Base-by-base conservation (phyloP, 2,329 filamentous ascomycete species). In the Talaromyces funiculosus region DNA sequence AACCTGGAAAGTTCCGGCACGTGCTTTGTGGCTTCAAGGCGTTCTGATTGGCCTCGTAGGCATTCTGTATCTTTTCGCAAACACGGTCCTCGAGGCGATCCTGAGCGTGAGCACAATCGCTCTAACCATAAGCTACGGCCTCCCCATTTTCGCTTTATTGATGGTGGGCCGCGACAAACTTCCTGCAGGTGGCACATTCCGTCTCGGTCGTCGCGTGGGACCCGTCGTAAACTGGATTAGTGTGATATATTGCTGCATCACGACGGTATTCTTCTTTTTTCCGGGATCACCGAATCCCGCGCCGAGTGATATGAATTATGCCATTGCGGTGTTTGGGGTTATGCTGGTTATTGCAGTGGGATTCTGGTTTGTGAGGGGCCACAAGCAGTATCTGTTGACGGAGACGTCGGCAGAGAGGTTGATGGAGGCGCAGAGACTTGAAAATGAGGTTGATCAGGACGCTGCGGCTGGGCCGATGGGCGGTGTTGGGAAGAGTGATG, bases 231-330 rank as follows among this genome's bases (percentile, higher is more conserved):
- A 82, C 67, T 80, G 77, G 75, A 64, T 82, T 35, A 81, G 80
- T 3, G 70, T 83, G 33, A 64, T 82, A 10, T 84, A 83, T 68
- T 83, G 81, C 65, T 69, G 68, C 55, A 68, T 83, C 57, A 83
- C 81, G 1, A 81, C 80, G 0, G 74, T 84, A 26, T 83, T 84
- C 69, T 84, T 83, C 75, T 80, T 84, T 67, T 84, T 84, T 64
- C 81, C 81, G 0, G 69, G 69, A 0, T 62, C 60, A 0, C 82
- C 81, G 0, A 76, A 77, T 61, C 81, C 82, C 0, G 63, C 75
- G 0, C 67, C 73, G 0, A 69, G 71, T n/a, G 80, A 84, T 62
- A 84, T 84, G 82, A 84, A 84, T 68, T 84, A 79, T 65, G 82
- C 82, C 5, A 83, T 84, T 64, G 82, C 78, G 0, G 81, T 84